Evolutionary conservation across 805 yeast species (phyloP).

Genomic region (Barnettozyma vustinii): DNA sequence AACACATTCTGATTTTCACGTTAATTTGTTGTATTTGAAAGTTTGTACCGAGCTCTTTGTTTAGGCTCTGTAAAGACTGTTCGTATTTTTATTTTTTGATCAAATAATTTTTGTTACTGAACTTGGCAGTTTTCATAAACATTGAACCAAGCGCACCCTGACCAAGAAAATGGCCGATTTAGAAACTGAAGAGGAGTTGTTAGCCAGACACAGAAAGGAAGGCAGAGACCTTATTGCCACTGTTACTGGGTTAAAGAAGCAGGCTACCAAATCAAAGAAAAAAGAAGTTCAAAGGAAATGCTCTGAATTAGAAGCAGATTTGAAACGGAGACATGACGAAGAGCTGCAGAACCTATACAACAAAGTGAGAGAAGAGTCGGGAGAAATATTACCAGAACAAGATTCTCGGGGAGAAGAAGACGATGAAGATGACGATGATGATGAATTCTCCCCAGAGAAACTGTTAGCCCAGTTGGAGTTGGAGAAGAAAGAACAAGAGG

Average conservation of each 20-base stretch:
- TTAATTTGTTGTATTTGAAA: not conserved
- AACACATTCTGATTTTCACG: too few relatives aligned
- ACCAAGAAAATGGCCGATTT: slow-evolving; percentile 8
- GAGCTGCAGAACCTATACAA: slow-evolving; percentile 36
- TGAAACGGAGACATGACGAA: slow-evolving; percentile 46
- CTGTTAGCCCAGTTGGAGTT: slow-evolving; percentile 55
- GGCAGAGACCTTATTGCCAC: slow-evolving; percentile 57
- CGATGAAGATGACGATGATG: slow-evolving; percentile 33
- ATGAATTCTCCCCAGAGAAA: slow-evolving; percentile 60
- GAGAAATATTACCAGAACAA: slow-evolving; percentile 28
- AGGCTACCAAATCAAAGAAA: slow-evolving; percentile 73
- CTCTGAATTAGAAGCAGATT: slow-evolving; percentile 48
- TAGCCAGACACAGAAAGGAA: slow-evolving; percentile 66
- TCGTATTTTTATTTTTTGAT: not conserved
- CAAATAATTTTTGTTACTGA: not conserved
- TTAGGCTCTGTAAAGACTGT: too few relatives aligned
- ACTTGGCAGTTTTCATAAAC: not conserved
- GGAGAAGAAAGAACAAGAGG: slow-evolving; percentile 26
- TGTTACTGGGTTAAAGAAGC: slow-evolving; percentile 73
- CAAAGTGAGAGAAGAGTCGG: not conserved
- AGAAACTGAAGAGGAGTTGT: slow-evolving; percentile 44
- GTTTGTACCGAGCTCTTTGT: not conserved
- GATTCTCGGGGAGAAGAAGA: slow-evolving; percentile 28
- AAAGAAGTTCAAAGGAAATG: slow-evolving; percentile 61
- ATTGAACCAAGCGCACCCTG: not conserved